Evolutionary conservation across 1,139 yeast genomes (phyloP), one percentile per base, ranked within the genome.

Genomic region (Lodderomyces pseudojiufengensis): DNA sequence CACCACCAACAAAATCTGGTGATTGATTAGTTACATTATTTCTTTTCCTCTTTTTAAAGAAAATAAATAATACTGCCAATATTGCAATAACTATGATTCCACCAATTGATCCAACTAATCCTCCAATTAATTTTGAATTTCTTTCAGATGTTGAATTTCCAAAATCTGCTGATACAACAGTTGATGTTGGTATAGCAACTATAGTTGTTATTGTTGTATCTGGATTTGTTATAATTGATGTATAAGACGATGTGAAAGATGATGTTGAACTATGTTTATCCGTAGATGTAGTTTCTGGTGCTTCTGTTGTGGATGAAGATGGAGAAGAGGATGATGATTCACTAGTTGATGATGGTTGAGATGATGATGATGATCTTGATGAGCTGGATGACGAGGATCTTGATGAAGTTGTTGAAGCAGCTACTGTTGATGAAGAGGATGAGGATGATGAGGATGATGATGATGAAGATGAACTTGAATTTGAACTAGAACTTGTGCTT

Each of bases 21-120:
- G 67, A 63, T 45, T 66, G 75, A 51, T 70, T 70, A 35, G 66
- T 62, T 32, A 64, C 49, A 21, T 52, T 41, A 26, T 30, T 32
- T 32, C 55, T 50, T 42, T 52, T 58, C 27, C 70, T 49, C 38
- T 54, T 61, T 40, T 57, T 66, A 43, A 68, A 49, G 40, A 63
- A 60, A 24, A 69, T 47, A 44, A 68, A 64, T 13, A 67, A 44
- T 11, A 65, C 57, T 18, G 65, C 71, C 11, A 66, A 45, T 4
- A 55, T 56, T 1, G 70, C 73, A 36, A 70, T 62, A 8, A 66
- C 58, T 27, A 70, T 62, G 13, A 69, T 57, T 3, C 76, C 76
- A 10, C 75, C 76, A 26, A 70, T 65, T 4, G 73, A 68, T 2
- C 76, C 76, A 7, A 70, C 75, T 15, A 70, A 50, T 0, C 76